phyloP scores from a whole-genome alignment of 2,329 filamentous ascomycete species.

The Scedosporium apiospermum region DNA sequence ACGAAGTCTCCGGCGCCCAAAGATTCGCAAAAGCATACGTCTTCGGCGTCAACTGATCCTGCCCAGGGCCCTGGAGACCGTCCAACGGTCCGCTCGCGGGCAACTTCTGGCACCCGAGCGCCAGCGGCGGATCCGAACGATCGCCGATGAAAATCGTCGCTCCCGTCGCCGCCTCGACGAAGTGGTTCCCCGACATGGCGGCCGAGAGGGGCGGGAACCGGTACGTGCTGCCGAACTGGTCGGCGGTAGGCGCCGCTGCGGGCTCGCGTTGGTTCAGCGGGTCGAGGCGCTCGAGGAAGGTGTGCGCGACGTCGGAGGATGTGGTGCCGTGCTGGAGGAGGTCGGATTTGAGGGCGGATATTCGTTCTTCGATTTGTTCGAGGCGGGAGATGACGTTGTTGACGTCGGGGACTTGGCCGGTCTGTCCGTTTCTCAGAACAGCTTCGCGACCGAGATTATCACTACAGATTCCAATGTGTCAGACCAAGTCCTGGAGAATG shows the following conservation, averaged over 20 bases:
- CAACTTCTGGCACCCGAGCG: not conserved
- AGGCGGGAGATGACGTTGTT: not conserved
- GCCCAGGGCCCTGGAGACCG: not conserved
- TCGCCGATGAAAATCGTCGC: slow-evolving; percentile 2
- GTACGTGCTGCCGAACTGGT: no score
- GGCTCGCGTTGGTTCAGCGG: not conserved
- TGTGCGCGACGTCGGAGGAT: not conserved
- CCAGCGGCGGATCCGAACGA: not conserved
- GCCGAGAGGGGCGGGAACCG: not conserved
- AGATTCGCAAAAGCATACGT: slow-evolving; percentile 2
- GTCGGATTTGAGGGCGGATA: slow-evolving; percentile 1
- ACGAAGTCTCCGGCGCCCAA: not conserved
- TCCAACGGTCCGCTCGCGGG: not conserved
- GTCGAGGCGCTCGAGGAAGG: no score
- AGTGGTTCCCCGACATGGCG: not conserved
- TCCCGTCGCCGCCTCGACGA: slow-evolving; percentile 1
- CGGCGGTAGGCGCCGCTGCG: not conserved
- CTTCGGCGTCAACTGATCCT: slow-evolving; percentile 2
- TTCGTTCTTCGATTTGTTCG: slow-evolving; percentile 1
- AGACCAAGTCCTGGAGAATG: not conserved
- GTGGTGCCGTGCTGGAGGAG: not conserved
- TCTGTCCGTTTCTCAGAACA: not conserved
- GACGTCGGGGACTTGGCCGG: not conserved
- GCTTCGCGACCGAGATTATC: not conserved
- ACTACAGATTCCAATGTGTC: not conserved